Conservation (phyloP, 1,139 yeast genomes). For the Starmera stellimalicola region DNA sequence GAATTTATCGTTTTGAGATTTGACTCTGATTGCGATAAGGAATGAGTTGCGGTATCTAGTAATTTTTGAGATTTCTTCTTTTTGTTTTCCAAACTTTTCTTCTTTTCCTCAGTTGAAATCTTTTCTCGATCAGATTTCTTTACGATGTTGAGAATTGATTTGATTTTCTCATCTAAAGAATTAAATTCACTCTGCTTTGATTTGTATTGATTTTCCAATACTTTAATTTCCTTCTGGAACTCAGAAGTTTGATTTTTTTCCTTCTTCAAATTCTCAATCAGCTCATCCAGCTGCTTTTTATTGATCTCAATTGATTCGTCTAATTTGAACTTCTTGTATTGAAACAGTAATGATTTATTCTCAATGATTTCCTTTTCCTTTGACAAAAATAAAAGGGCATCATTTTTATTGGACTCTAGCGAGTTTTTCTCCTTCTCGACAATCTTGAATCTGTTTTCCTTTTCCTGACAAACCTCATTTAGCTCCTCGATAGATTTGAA, state of each 20-base stretch:
- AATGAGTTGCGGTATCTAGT: constrained; percentile 26
- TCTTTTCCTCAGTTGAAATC: constrained; percentile 67
- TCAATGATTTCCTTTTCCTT: constrained; percentile 54
- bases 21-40: constrained; percentile 31
- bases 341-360: constrained; percentile 48
- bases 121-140: constrained; percentile 34
- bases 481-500: constrained; percentile 51
- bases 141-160: constrained; percentile 29
- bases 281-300: constrained; percentile 23
- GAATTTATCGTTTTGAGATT: constrained; percentile 37
- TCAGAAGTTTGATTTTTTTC: constrained; percentile 41
- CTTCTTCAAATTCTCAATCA: constrained; percentile 34
- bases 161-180: constrained; percentile 25
- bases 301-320: constrained; percentile 32
- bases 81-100: constrained; percentile 53
- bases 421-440: constrained; percentile 70
- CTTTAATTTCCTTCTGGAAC: constrained; percentile 32
- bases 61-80: constrained; percentile 53
- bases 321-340: constrained; percentile 38
- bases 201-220: constrained; percentile 29
- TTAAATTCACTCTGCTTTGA: constrained; percentile 25
- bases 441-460: constrained; percentile 68
- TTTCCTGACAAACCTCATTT: constrained; percentile 74
- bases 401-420: constrained; percentile 60
- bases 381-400: constrained; percentile 57